Conservation (phyloP, 129 eudicot genomes). For the Artemisia annua region DNA sequence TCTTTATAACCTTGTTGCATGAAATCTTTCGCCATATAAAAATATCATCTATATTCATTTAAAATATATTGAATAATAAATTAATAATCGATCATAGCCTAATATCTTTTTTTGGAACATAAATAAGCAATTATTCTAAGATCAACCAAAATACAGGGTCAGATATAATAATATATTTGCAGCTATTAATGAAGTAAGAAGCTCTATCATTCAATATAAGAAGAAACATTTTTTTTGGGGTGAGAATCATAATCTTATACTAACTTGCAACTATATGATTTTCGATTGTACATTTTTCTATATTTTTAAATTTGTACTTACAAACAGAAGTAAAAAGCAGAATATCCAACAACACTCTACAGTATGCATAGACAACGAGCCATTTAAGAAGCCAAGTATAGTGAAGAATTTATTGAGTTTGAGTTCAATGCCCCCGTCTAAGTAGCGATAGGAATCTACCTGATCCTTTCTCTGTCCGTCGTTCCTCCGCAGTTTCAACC, state of each 20-base stretch:
- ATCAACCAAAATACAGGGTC: too few relatives aligned
- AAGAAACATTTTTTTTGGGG: too few relatives aligned
- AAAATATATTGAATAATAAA: too few relatives aligned
- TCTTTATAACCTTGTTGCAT: too few relatives aligned
- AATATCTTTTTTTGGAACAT: too few relatives aligned
- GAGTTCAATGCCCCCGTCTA: constrained; percentile 63
- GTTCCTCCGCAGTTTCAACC: constrained; percentile 74
- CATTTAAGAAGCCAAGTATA: background rate
- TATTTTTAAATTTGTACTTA: background rate
- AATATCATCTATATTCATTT: too few relatives aligned
- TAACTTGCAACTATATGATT: background rate
- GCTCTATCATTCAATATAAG: too few relatives aligned
- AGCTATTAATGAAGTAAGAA: too few relatives aligned
- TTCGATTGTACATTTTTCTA: constrained; percentile 6
- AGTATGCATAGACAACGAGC: background rate
- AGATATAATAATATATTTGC: too few relatives aligned
- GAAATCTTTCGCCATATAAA: too few relatives aligned
- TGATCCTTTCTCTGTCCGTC: constrained; percentile 54
- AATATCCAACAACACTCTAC: constrained; percentile 9
- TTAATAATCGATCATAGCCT: too few relatives aligned
- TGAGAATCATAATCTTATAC: background rate
- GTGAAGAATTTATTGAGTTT: background rate
- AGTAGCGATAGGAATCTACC: constrained; percentile 86
- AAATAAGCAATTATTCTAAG: too few relatives aligned
- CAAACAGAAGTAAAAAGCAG: background rate